Base-by-base conservation (phyloP, 164 flowering plant genomes). In the Platanus orientalis region DNA sequence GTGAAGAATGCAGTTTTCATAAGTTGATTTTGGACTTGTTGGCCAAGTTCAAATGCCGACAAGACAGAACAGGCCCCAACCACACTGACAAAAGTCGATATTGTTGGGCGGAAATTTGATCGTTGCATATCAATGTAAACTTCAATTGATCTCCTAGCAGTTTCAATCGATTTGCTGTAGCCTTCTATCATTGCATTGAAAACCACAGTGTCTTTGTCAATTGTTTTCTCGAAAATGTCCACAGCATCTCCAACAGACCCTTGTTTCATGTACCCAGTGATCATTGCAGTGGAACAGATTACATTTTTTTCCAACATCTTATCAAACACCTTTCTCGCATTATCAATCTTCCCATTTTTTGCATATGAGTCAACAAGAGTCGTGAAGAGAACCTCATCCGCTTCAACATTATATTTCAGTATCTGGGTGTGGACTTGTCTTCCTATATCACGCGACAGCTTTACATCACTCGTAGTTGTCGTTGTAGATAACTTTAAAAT, bases 161-260 rank as follows among this genome's bases (percentile, higher is more conserved):
- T 81, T 54, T 83, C 89, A 50, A 70, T 42, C 0, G 78, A 76
- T 65, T 78, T 89, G 64, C 98, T 90, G 66, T 82, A 94, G 26
- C 97, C 98, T 73, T 94, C 96, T 49, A 94, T 88, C 97, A 94
- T 89, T 2, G 98, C 97, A 78, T 94, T 91, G 47, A 76, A 91
- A 29, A 81, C 96, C 63, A 94, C 95, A 0, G 77, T 65, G 70
- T 94, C 98, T 65, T 87, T 89, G 30, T 74, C 85, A 52, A 30
- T 21, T 1, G 81, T 81, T 62, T 64, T 81, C 28, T 17, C 36
- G 53, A 89, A 94, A 17, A 94, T 73, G 28, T 78, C 81, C 51
- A 91, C 96, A 47, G 96, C 98, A 44, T 80, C 82, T 32, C 66
- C 75, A 1, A 87, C 54, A 47, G 44, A 60, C 1, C 95, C 98